These are phyloP conservation scores for Bimuria novae-zelandiae DNA, from an alignment of 2,329 filamentous ascomycete genomes.

Conservation along the genomic window DNA sequence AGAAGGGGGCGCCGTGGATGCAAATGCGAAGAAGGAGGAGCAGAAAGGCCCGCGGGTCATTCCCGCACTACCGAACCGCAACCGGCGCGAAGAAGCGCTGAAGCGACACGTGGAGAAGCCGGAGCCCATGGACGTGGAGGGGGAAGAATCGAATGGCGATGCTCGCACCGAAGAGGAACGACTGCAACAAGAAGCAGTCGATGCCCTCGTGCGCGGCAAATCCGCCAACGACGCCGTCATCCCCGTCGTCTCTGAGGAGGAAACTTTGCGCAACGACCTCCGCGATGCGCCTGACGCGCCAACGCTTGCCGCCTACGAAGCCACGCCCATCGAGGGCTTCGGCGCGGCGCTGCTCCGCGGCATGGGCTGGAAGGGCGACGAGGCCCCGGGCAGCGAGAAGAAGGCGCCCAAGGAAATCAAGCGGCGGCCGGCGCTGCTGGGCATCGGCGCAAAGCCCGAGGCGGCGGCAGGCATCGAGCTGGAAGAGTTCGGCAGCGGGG, in stretches of 20 bases:
- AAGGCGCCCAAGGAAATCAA: slow-evolving; percentile 64
- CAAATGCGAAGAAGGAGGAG: slow-evolving; percentile 42
- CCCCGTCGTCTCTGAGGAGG: slow-evolving; percentile 58
- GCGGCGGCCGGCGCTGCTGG: slow-evolving; percentile 77
- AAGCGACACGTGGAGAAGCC: slow-evolving; percentile 56
- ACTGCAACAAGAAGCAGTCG: slow-evolving; percentile 59
- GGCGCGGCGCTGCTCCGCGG: slow-evolving; percentile 86
- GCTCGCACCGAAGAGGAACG: slow-evolving; percentile 37
- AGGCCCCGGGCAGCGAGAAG: slow-evolving; percentile 59
- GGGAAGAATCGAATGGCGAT: slow-evolving; percentile 24
- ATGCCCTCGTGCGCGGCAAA: slow-evolving; percentile 50
- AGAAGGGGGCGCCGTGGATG: slow-evolving; percentile 54
- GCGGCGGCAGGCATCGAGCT: slow-evolving; percentile 67
- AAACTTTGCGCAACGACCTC: slow-evolving; percentile 73
- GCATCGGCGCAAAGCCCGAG: slow-evolving; percentile 85
- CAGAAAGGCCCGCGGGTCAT: slow-evolving; percentile 61
- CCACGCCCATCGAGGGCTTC: slow-evolving; percentile 92
- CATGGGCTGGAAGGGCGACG: slow-evolving; percentile 89
- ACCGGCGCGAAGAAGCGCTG: slow-evolving; percentile 63
- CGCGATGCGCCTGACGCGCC: slow-evolving; percentile 73
- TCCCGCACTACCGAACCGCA: slow-evolving; percentile 60
- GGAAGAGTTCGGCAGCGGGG: slow-evolving; percentile 69
- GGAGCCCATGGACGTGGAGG: slow-evolving; percentile 28
- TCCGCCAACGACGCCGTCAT: slow-evolving; percentile 46
- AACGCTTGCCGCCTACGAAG: slow-evolving; percentile 81